phyloP scores from a whole-genome alignment of 78 protist genomes.

The Dictyostelium firmibasis region DNA sequence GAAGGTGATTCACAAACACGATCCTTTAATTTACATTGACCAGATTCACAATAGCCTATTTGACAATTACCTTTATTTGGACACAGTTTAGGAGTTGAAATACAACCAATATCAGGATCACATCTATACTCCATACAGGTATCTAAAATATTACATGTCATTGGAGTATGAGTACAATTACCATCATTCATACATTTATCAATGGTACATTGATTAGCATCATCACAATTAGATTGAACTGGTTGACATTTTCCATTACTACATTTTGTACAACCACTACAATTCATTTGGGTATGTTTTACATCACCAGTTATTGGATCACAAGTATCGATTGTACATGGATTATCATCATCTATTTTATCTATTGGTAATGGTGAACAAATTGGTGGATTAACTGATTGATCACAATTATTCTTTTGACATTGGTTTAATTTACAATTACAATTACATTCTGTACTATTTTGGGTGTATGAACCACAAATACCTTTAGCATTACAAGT shows the following conservation, averaged over 20 bases:
- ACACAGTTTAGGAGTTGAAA: neutral
- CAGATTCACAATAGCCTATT: neutral
- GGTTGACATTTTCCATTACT: neutral
- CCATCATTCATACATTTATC: neutral
- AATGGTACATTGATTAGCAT: conserved; percentile 16
- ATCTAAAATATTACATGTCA: neutral
- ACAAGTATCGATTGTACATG: conserved; percentile 32
- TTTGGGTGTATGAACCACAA: neutral
- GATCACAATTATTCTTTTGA: conserved; percentile 12
- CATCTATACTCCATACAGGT: conserved; percentile 48
- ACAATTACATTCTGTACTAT: neutral
- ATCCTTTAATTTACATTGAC: neutral
- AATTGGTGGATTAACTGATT: neutral
- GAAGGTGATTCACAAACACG: neutral
- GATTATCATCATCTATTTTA: neutral
- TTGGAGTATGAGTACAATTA: neutral
- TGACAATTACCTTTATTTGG: neutral
- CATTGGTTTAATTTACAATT: neutral
- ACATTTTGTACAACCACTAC: conserved; percentile 1
- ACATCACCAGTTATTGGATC: neutral
- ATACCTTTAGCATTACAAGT: neutral
- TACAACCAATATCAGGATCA: conserved; percentile 25
- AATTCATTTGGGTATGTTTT: neutral
- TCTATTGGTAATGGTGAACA: neutral
- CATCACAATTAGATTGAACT: neutral